Conservation (phyloP, 495 filamentous ascomycete genomes). For the Platismatia glauca region DNA sequence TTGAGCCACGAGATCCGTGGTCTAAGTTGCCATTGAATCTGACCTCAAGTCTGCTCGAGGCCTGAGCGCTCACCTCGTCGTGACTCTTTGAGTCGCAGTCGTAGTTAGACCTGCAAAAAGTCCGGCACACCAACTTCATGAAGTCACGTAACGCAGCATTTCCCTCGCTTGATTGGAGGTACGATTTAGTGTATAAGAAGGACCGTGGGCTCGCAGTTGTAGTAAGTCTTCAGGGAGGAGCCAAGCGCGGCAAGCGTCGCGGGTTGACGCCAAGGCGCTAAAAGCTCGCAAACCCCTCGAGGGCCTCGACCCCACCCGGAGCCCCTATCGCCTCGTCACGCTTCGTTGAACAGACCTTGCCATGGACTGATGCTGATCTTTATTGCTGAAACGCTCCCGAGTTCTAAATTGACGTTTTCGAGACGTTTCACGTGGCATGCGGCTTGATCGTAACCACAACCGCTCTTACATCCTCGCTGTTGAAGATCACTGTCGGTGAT, state of each 20-base stretch:
- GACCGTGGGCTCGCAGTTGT: background rate
- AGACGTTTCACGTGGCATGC: background rate
- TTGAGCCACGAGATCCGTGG: background rate
- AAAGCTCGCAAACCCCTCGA: background rate
- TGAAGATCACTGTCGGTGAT: background rate
- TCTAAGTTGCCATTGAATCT: background rate
- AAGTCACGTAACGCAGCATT: background rate
- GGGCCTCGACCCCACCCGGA: too few species aligned
- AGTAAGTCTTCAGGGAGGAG: background rate
- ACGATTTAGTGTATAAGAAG: background rate
- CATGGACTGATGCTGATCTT: background rate
- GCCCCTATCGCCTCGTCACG: too few species aligned
- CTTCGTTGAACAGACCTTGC: background rate
- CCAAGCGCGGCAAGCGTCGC: background rate
- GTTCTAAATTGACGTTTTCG: background rate
- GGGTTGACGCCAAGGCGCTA: background rate
- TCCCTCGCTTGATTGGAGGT: background rate
- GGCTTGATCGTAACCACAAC: background rate
- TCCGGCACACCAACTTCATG: background rate
- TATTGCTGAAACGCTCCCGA: background rate
- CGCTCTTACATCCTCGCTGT: background rate
- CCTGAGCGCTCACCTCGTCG: background rate
- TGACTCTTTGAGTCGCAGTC: background rate
- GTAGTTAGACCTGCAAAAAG: background rate
- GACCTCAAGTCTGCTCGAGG: background rate